A percentile compares a stretch with the other conserved stretches of the same genome.
Conservation (phyloP, 441 rosid species). For the Corymbia calophylla region DNA sequence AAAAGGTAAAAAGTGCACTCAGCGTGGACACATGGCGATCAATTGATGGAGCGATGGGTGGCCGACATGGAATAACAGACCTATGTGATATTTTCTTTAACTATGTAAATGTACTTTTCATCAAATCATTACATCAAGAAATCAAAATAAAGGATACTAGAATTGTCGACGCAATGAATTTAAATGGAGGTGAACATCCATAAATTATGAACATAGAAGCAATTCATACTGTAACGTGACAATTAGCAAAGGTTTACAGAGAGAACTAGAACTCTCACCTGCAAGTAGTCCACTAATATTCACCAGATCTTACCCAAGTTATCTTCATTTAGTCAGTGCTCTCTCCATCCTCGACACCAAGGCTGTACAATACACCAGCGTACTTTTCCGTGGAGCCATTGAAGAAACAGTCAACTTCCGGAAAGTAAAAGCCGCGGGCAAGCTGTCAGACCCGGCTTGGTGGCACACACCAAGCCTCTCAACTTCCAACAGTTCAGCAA, state of each 20-base stretch:
- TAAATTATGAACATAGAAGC: background rate
- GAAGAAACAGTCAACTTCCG: background rate
- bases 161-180: background rate
- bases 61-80: background rate
- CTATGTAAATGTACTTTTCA: background rate
- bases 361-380: background rate
- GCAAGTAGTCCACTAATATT: background rate
- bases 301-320: background rate
- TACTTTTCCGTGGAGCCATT: background rate
- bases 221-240: background rate
- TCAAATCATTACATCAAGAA: background rate
- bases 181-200: background rate
- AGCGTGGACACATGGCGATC: background rate
- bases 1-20: background rate
- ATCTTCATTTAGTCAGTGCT: background rate
- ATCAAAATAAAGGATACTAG: background rate
- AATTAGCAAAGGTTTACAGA: background rate
- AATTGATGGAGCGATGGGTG: background rate
- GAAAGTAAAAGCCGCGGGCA: background rate
- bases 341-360: background rate
- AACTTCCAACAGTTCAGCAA: background rate
- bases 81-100: background rate
- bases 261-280: background rate
- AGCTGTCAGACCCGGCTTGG: background rate
- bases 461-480: background rate